Conservation (phyloP, 192 early-diverging fungal genomes). For the Backusella luteola region DNA sequence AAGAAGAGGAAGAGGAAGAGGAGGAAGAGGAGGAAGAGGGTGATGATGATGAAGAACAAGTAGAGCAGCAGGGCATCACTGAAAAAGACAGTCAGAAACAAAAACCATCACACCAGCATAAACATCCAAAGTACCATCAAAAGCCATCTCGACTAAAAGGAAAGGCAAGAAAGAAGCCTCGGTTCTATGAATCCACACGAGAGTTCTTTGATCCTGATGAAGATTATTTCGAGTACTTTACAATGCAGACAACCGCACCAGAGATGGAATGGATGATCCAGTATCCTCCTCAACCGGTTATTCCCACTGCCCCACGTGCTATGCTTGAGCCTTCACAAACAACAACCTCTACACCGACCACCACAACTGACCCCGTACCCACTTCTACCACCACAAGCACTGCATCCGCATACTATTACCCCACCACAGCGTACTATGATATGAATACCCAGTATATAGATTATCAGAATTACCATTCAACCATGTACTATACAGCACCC, state of each 20-base stretch:
- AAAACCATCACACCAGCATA: not conserved
- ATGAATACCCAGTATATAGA: conserved; percentile 13
- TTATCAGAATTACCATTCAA: not conserved
- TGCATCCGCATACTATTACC: not conserved
- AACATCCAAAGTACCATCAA: not conserved
- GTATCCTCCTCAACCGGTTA: conserved; percentile 14
- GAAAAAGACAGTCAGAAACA: not conserved
- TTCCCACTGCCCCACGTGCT: conserved; percentile 31
- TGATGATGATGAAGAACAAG: not conserved
- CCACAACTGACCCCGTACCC: not conserved
- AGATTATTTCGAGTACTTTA: conserved; percentile 33
- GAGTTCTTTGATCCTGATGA: conserved; percentile 32
- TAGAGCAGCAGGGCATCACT: not conserved
- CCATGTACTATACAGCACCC: not conserved
- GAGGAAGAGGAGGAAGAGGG: not conserved
- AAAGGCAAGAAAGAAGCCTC: not conserved
- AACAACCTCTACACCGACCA: not conserved
- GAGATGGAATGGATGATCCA: conserved; percentile 14
- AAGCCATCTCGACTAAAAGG: not conserved
- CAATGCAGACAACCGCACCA: not conserved
- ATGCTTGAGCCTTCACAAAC: conserved; percentile 17
- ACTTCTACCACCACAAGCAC: not conserved
- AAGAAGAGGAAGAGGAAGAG: not conserved
- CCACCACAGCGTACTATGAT: not conserved
- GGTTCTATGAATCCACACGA: conserved; percentile 18